Percentiles rank a stretch among this genome's conserved stretches.
These are phyloP conservation scores for Aspergillus sclerotiicarbonarius DNA, from an alignment of 495 filamentous ascomycete genomes.

Conservation along the genomic window DNA sequence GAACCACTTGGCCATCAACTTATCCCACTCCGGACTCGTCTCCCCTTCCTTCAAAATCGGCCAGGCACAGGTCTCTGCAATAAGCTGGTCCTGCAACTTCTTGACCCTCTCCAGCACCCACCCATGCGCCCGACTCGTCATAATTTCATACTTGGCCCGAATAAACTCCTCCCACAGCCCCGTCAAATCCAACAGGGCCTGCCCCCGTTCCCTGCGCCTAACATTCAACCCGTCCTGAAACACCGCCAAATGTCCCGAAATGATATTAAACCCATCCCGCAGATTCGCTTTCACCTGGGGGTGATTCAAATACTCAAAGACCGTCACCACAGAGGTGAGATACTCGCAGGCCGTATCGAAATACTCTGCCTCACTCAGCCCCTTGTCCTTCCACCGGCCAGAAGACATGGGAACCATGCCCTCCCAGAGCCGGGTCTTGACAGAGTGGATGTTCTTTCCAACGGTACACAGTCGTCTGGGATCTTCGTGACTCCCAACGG, in stretches of 20 bases:
- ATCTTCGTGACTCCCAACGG: too few relatives aligned
- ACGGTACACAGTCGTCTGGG: too few relatives aligned
- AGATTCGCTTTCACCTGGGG: constrained; percentile 20
- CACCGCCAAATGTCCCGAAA: constrained; percentile 22
- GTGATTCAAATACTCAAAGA: constrained; percentile 32
- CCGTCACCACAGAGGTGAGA: constrained; percentile 27
- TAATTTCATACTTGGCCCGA: constrained; percentile 23
- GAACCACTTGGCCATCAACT: too few relatives aligned
- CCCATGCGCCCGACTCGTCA: constrained; percentile 25
- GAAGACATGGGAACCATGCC: too few relatives aligned
- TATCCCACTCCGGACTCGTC: too few relatives aligned
- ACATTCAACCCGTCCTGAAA: constrained; percentile 11
- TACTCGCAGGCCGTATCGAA: constrained; percentile 29
- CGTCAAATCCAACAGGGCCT: constrained; percentile 16
- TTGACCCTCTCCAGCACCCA: constrained; percentile 19
- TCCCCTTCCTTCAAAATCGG: too few relatives aligned
- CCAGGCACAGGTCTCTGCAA: too few relatives aligned
- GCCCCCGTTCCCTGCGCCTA: constrained; percentile 9
- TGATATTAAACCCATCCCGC: constrained; percentile 29
- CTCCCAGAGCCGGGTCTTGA: too few relatives aligned
- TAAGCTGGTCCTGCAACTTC: too few relatives aligned
- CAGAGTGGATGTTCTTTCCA: too few relatives aligned
- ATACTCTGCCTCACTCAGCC: too few relatives aligned
- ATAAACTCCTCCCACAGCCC: constrained; percentile 32
- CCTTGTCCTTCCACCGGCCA: too few relatives aligned